A percentile compares a stretch with the other conserved stretches of the same genome.
These are phyloP conservation scores for Coniochaeta sp. DNA, from an alignment of 2,329 filamentous ascomycete species.

Conservation along the genomic window DNA sequence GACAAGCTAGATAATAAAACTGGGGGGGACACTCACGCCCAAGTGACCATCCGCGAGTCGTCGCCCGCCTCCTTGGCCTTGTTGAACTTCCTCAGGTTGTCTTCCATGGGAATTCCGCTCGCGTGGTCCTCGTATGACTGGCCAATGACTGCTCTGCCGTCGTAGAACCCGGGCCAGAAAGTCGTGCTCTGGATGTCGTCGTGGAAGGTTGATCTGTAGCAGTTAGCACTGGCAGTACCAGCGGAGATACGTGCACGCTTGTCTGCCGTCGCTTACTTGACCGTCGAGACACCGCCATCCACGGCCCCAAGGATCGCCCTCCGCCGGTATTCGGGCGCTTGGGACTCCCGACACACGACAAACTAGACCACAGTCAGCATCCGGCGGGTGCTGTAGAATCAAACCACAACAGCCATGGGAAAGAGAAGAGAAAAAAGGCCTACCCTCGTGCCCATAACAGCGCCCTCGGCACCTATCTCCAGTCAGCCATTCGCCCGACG, in stretches of 20 bases:
- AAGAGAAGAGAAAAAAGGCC: not conserved
- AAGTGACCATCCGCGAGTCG: slow-evolving; percentile 28
- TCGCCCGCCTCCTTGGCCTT: slow-evolving; percentile 25
- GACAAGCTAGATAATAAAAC: not conserved
- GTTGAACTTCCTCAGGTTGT: slow-evolving; percentile 30
- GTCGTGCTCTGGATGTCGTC: slow-evolving; percentile 28
- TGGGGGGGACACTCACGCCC: slow-evolving; percentile 16
- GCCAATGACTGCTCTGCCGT: slow-evolving; percentile 33
- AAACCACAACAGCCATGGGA: not conserved
- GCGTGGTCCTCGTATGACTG: slow-evolving; percentile 31
- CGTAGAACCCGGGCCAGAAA: slow-evolving; percentile 34
- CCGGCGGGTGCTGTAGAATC: no score
- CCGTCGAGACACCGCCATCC: slow-evolving; percentile 36
- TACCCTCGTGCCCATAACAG: slow-evolving; percentile 34
- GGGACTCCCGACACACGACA: slow-evolving; percentile 33
- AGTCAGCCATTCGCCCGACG: not conserved
- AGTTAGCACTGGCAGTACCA: no score
- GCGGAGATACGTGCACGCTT: no score
- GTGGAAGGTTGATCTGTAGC: slow-evolving; percentile 27
- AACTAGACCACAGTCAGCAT: slow-evolving; percentile 24
- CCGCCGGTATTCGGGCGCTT: slow-evolving; percentile 31
- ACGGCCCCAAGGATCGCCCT: slow-evolving; percentile 29
- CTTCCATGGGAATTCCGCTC: slow-evolving; percentile 30
- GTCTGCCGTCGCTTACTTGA: slow-evolving; percentile 31
- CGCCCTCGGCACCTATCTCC: slow-evolving; percentile 31